phyloP scores from a whole-genome alignment of 805 yeast genomes.

The Kodamaea nitidulidarum region DNA sequence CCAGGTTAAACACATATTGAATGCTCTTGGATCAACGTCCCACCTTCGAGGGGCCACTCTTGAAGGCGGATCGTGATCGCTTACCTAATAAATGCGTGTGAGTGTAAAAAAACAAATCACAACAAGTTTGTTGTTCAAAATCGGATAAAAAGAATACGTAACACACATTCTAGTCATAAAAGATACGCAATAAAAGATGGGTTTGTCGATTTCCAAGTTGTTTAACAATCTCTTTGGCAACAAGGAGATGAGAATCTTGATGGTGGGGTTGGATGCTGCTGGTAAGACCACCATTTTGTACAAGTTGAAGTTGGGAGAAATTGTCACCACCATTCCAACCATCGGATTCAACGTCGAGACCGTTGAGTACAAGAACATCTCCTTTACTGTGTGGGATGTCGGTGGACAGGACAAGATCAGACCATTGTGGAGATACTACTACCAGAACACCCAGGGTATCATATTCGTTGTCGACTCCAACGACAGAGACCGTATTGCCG shows the following conservation, averaged over 20 bases:
- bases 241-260: constrained; percentile 42
- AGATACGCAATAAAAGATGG: constrained; percentile 21
- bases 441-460: constrained; percentile 42
- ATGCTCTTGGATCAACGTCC: no score
- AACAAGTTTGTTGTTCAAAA: constrained; percentile 11
- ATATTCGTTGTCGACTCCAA: constrained; percentile 42
- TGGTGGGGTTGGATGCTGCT: constrained; percentile 44
- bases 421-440: constrained; percentile 44
- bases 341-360: constrained; percentile 43
- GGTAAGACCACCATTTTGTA: constrained; percentile 44
- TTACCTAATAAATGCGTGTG: constrained; percentile 4
- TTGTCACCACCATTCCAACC: constrained; percentile 41
- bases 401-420: constrained; percentile 44
- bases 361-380: constrained; percentile 41
- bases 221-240: constrained; percentile 39
- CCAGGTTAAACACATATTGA: no score
- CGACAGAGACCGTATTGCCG: constrained; percentile 42
- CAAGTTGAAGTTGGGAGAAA: constrained; percentile 41
- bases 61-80: neutral
- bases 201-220: constrained; percentile 37
- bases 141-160: constrained; percentile 8
- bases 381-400: constrained; percentile 43
- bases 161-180: constrained; percentile 9
- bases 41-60: no score
- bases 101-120: constrained; percentile 8